Evolutionary conservation across 2,329 filamentous ascomycete species (phyloP).

Genomic region (Penicillium sp.): DNA sequence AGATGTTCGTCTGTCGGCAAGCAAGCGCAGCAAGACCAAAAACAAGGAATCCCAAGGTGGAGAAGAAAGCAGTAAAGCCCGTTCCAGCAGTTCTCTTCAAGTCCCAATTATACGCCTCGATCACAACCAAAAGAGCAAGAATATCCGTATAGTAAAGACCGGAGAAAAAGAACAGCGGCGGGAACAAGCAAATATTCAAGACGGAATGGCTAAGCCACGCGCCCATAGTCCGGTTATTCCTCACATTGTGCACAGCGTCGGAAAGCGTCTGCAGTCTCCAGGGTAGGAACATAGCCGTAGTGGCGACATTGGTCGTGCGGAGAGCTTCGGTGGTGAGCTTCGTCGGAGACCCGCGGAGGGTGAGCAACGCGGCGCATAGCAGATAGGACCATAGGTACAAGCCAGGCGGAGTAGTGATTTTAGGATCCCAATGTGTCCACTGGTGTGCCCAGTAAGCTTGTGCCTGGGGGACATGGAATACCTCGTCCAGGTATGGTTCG

Average conservation of each 20-base stretch:
- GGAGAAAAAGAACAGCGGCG: constrained; percentile 93
- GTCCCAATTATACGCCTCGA: constrained; percentile 63
- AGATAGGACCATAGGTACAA: constrained; percentile 62
- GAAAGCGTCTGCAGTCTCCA: constrained; percentile 55
- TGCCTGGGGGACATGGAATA: constrained; percentile 77
- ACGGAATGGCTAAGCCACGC: constrained; percentile 49
- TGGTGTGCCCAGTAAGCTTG: constrained; percentile 77
- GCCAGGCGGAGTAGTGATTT: constrained; percentile 94
- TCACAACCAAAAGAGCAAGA: constrained; percentile 72
- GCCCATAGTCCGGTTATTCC: constrained; percentile 29
- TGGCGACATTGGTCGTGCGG: constrained; percentile 40
- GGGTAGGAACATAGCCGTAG: constrained; percentile 40
- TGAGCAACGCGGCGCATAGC: constrained; percentile 23
- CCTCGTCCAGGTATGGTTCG: constrained; percentile 59
- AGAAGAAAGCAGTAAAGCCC: constrained; percentile 18
- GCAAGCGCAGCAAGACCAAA: constrained; percentile 66
- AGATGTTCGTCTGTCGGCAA: constrained; percentile 94
- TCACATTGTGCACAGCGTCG: constrained; percentile 45
- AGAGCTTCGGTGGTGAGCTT: constrained; percentile 36
- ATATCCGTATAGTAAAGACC: constrained; percentile 94
- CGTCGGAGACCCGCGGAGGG: constrained; percentile 30
- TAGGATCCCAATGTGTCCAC: constrained; percentile 85
- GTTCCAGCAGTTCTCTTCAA: constrained; percentile 34
- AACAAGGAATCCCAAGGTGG: constrained; percentile 45
- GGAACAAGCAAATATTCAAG: constrained; percentile 80